These are phyloP conservation scores for Prunella vulgaris DNA, from an alignment of 257 asterid genomes.

Conservation along the genomic window DNA sequence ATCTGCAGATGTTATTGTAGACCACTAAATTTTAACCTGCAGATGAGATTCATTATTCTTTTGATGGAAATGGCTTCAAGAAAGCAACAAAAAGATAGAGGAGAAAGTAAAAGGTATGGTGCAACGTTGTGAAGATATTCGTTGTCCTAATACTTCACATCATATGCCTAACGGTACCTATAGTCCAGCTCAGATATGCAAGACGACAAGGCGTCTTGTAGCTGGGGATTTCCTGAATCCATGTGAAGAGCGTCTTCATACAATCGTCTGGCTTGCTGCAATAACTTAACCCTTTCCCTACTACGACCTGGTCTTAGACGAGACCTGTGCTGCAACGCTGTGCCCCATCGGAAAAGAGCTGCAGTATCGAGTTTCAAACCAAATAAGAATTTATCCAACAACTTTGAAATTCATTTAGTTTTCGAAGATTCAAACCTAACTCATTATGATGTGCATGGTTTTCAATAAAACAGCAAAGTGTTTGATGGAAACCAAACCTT, in stretches of 20 bases:
- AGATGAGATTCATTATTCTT: slow-evolving; percentile 16
- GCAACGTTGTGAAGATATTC: slow-evolving; percentile 11
- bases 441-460: neutral
- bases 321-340: slow-evolving; percentile 80
- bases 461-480: too few species aligned
- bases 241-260: slow-evolving; percentile 81
- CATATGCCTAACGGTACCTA: slow-evolving; percentile 42
- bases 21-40: slow-evolving; percentile 3
- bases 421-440: too few species aligned
- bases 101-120: neutral
- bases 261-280: slow-evolving; percentile 80
- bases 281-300: slow-evolving; percentile 73
- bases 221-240: slow-evolving; percentile 59
- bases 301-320: slow-evolving; percentile 67
- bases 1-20: slow-evolving; percentile 5
- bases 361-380: slow-evolving; percentile 20
- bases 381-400: neutral
- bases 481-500: neutral
- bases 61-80: neutral
- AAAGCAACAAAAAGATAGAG: neutral
- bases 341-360: slow-evolving; percentile 95
- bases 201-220: slow-evolving; percentile 59
- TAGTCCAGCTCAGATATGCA: slow-evolving; percentile 67
- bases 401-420: neutral
- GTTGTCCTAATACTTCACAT: slow-evolving; percentile 12